Base-by-base conservation (phyloP, 352 stramenopile genomes). In the Pythium brassicae region DNA sequence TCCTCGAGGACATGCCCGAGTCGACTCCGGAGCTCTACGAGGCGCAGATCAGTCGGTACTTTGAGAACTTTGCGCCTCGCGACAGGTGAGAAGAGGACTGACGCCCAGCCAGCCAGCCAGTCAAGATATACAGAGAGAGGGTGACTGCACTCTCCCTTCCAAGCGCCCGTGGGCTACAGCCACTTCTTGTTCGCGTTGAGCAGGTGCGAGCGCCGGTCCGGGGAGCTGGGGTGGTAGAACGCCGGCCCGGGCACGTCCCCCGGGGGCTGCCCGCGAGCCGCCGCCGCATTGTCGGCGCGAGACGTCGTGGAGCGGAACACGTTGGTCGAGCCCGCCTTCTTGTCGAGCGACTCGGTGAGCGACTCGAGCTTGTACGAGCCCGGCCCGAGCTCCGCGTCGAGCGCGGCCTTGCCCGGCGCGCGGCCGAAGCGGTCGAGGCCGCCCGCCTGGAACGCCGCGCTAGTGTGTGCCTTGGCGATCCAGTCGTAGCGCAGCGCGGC, bases 131-230 rank as follows among this genome's bases (percentile, higher is more conserved):
- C 19, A 39, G 17, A 22, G 12, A 35, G 29, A n/a, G n/a, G n/a
- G n/a, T n/a, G n/a, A n/a, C n/a, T n/a, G n/a, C n/a, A n/a, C n/a
- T n/a, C n/a, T n/a, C n/a, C n/a, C n/a, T n/a, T 35, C 20, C 26
- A 47, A 57, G 17, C 15, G 20, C 42, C n/a, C 54, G 39, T 61
- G 32, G 4, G 25, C 55, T 74, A 92, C 29, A 92, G 57, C 82
- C 82, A 92, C 63, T 92, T 92, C 34, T 87, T 88, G 65, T 86
- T 87, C 37, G 75, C 72, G 59, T 92, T 92, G 20, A 89, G 71
- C 52, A 88, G 48, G 50, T 92, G 77, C 23, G 76, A 89, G 35
- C 65, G 71, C 26, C 74, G 81, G n/a, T 85, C 76, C 0, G 68
- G 70, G 47, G 65, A 86, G 6, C 55, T 55, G 20, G 80, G 80